Evolutionary conservation across 2,329 filamentous ascomycete species (phyloP), one percentile per base, ranked within the genome.

Genomic region (Pyrenophora graminea): DNA sequence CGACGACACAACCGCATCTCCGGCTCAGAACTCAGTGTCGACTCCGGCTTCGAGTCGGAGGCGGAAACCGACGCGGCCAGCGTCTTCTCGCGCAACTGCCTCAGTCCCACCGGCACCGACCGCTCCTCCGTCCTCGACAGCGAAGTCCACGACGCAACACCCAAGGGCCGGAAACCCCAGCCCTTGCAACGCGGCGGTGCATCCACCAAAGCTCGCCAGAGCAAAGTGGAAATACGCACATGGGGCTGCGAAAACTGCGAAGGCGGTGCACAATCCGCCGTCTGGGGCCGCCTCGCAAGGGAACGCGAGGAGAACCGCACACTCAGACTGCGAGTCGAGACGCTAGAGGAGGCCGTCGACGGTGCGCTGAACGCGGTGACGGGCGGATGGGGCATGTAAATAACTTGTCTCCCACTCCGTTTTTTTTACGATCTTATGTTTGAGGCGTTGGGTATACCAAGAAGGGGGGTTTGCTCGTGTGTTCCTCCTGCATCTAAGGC

Each of bases 1-100:
- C 62, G 55, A 51, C 67, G 51, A 33, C 70, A 52, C 64, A 74
- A 56, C 61, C 75, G 56, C 38, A 48, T 66, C 9, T 72, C 69
- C 2, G 69, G 68, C 40, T 72, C 69, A 2, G 66, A 69, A 30
- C 59, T 72, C 36, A 72, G 68, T n/a, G 63, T 79, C 44, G 83
- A 85, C 62, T 84, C 82, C 5, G 82, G 82, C 39, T 84, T 84
- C 54, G 83, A 85, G 56, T 83, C 80, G 3, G 83, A 83, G 19
- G 75, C 79, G 21, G 82, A 84, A 49, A 80, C 78, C 33, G 74
- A 80, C 19, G 73, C 74, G 8, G 69, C 74, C 4, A 74, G 71
- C 18, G 76, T 68, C 45, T 71, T 74, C 69, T 58, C 71, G 61
- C 51, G 76, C 63, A 62, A 66, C 45, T 51, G 77, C 67, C 55